Conservation (phyloP, 257 asterid species). For the Pogostemon cablin region DNA sequence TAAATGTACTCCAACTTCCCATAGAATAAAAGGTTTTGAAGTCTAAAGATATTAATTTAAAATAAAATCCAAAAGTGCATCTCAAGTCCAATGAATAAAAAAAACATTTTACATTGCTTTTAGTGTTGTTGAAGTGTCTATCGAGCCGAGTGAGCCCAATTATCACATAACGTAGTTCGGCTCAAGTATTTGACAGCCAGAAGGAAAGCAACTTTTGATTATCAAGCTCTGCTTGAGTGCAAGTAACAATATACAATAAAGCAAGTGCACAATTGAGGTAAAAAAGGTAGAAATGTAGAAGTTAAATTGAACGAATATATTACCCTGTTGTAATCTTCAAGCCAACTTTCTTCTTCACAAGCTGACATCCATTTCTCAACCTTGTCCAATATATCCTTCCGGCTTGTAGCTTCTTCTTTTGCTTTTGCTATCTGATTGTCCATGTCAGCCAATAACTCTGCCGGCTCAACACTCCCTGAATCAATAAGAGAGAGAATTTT, state of each 20-base stretch:
- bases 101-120: not conserved
- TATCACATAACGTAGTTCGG: too few species aligned
- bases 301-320: not conserved
- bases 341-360: conserved; percentile 99
- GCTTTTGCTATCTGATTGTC: conserved; percentile 86
- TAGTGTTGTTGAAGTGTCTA: not conserved
- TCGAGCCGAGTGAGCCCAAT: too few species aligned
- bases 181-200: not conserved
- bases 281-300: not conserved
- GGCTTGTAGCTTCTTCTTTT: conserved; percentile 85
- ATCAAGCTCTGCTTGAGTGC: not conserved
- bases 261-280: conserved; percentile 2
- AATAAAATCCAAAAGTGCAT: not conserved
- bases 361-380: conserved; percentile 98
- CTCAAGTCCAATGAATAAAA: not conserved
- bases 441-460: conserved; percentile 86
- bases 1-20: too few species aligned
- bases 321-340: conserved; percentile 96
- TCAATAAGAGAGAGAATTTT: conserved; percentile 78
- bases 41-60: too few species aligned
- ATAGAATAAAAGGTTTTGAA: too few species aligned
- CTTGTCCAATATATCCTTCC: conserved; percentile 95
- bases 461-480: conserved; percentile 85
- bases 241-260: not conserved
- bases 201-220: conserved; percentile 10